Evolutionary conservation across 768 basidiomycete species (phyloP).

Genomic region (Roridomyces roridus): DNA sequence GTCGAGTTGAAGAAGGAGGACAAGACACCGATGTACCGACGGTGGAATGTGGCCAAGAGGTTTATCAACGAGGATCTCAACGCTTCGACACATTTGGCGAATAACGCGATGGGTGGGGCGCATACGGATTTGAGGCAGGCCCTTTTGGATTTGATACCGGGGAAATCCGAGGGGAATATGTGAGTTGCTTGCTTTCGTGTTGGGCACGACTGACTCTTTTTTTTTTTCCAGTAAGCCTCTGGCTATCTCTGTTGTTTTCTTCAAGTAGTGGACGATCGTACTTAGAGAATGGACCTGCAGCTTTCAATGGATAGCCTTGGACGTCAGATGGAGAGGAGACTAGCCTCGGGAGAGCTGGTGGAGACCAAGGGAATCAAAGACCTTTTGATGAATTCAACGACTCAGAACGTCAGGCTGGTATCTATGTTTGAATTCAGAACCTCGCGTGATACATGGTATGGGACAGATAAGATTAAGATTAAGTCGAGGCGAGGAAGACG

Average conservation of each 20-base stretch:
- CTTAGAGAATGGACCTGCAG: too few relatives aligned
- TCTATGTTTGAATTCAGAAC: too few relatives aligned
- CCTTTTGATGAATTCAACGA: too few relatives aligned
- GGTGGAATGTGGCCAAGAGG: slow-evolving; percentile 35
- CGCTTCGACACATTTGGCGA: slow-evolving; percentile 42
- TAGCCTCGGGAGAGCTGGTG: too few relatives aligned
- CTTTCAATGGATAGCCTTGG: too few relatives aligned
- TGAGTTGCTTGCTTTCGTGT: slow-evolving; percentile 18
- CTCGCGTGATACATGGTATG: too few relatives aligned
- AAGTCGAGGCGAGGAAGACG: too few relatives aligned
- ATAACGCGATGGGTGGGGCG: slow-evolving; percentile 48
- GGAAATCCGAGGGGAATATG: slow-evolving; percentile 36
- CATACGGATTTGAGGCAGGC: slow-evolving; percentile 35
- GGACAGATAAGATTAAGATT: too few relatives aligned
- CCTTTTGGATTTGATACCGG: slow-evolving; percentile 36
- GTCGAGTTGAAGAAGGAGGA: slow-evolving; percentile 26
- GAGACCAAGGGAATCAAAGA: too few relatives aligned
- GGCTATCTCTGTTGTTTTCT: slow-evolving; percentile 12
- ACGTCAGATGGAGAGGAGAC: too few relatives aligned
- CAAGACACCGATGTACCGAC: slow-evolving; percentile 31
- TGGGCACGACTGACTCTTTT: neutral
- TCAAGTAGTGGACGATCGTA: too few relatives aligned
- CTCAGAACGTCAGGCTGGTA: too few relatives aligned
- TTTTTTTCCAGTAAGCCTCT: slow-evolving; percentile 7
- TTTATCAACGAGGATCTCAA: slow-evolving; percentile 38